A percentile compares a stretch with the other conserved stretches of the same genome.
These are phyloP conservation scores for Solanum chmielewskii DNA, from an alignment of 257 asterid genomes.

Conservation along the genomic window DNA sequence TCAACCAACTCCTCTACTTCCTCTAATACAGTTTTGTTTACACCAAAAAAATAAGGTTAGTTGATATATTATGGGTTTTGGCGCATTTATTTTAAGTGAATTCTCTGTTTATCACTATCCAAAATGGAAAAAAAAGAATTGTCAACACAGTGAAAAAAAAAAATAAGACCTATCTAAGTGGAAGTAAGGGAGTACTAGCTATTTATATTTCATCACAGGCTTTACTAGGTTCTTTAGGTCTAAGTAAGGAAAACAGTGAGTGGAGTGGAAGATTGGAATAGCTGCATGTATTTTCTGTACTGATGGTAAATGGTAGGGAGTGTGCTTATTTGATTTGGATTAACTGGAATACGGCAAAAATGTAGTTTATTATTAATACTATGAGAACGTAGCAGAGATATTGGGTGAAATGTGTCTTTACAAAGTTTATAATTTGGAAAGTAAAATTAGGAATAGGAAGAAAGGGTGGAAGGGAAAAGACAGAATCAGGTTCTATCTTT, in stretches of 20 bases:
- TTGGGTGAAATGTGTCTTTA: not conserved
- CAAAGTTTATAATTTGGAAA: not conserved
- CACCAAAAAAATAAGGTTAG: not conserved
- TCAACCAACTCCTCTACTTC: not conserved
- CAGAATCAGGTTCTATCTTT: not conserved
- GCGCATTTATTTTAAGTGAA: not conserved
- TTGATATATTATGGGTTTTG: not conserved
- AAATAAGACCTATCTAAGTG: not conserved
- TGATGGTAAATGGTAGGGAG: not conserved
- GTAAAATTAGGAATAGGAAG: not conserved
- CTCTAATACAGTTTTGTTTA: not conserved
- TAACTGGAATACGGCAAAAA: not conserved
- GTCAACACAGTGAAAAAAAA: not conserved
- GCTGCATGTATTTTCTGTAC: not conserved
- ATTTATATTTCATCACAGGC: not conserved
- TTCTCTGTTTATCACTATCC: not conserved
- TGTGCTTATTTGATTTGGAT: not conserved
- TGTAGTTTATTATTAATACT: not conserved
- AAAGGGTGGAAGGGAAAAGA: not conserved
- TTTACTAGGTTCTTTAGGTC: not conserved
- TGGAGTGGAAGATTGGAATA: not conserved
- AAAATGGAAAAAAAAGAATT: not conserved
- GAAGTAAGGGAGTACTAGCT: not conserved
- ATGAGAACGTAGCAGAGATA: not conserved
- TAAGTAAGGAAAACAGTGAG: not conserved